These are phyloP conservation scores for Pezicula carpinea DNA, from an alignment of 2,329 filamentous ascomycete species.

Conservation along the genomic window DNA sequence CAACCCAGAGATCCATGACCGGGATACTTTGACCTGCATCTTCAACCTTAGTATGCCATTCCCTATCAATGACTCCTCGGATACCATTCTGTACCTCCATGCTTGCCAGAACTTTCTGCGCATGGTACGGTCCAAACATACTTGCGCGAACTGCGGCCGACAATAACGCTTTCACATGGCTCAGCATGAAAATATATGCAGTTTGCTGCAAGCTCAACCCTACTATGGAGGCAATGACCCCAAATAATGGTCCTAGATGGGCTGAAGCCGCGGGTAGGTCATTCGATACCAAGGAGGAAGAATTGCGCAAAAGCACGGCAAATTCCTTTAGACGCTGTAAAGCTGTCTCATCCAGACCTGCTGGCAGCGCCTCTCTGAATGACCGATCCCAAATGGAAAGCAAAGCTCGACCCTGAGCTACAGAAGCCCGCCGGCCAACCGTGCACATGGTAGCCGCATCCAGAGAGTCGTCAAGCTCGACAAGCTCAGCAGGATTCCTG, in stretches of 20 bases:
- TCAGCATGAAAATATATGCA: slow-evolving; percentile 71
- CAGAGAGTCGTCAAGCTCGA: slow-evolving; percentile 65
- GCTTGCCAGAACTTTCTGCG: slow-evolving; percentile 67
- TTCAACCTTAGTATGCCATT: slow-evolving; percentile 55
- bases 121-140: slow-evolving; percentile 76
- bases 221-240: slow-evolving; percentile 58
- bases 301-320: slow-evolving; percentile 17
- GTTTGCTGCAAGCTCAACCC: slow-evolving; percentile 57
- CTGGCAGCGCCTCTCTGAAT: slow-evolving; percentile 41
- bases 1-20: slow-evolving; percentile 77
- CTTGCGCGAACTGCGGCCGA: slow-evolving; percentile 74
- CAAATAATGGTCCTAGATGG: slow-evolving; percentile 69
- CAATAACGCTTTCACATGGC: slow-evolving; percentile 71
- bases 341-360: slow-evolving; percentile 18
- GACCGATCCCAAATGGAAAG: slow-evolving; percentile 73
- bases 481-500: slow-evolving; percentile 45
- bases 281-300: slow-evolving; percentile 10
- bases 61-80: slow-evolving; percentile 50
- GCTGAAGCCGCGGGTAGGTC: slow-evolving; percentile 45
- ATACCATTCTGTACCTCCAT: slow-evolving; percentile 53
- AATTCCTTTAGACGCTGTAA: slow-evolving; percentile 22
- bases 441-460: slow-evolving; percentile 75
- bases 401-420: slow-evolving; percentile 71
- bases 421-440: slow-evolving; percentile 71
- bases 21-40: slow-evolving; percentile 72